Conservation (phyloP, 805 yeast genomes). For the Komagataella pastoris region DNA sequence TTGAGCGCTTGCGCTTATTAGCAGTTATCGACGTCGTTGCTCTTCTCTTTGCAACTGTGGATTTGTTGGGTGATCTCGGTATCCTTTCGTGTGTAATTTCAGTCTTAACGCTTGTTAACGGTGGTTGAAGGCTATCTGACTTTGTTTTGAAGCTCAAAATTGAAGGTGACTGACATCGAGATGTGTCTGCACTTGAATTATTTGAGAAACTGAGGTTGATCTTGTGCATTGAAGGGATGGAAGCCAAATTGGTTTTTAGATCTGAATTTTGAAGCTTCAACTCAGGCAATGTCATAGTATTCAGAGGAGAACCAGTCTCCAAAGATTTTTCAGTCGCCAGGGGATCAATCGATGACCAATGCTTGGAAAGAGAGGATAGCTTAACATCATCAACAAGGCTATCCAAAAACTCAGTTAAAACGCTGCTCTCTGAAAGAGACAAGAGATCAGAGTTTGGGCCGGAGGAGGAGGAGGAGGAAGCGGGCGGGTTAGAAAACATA, state of each 20-base stretch:
- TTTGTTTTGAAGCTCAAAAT: not conserved
- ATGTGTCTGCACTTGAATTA: not conserved
- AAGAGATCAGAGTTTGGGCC: constrained; percentile 12
- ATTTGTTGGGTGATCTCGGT: not conserved
- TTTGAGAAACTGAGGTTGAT: not conserved
- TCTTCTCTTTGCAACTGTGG: not conserved
- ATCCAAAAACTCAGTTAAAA: constrained; percentile 20
- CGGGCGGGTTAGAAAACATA: not conserved
- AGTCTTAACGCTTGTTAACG: not conserved
- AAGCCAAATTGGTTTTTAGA: not conserved
- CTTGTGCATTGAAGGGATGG: constrained; percentile 1
- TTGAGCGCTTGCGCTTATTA: not conserved
- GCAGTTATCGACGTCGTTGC: not conserved
- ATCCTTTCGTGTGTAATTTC: not conserved
- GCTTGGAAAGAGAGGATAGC: constrained; percentile 13
- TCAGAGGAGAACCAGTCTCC: not conserved
- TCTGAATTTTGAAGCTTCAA: constrained; percentile 1
- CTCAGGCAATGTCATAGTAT: not conserved
- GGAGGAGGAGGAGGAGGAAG: not conserved
- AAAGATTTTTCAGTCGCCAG: constrained; percentile 1
- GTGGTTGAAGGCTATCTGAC: not conserved
- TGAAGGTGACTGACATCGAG: not conserved
- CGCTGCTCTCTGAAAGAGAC: constrained; percentile 19
- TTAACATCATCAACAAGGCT: constrained; percentile 20
- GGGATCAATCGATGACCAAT: constrained; percentile 20